Base-by-base conservation (phyloP, 495 filamentous ascomycete genomes). In the Penicillium subrubescens region DNA sequence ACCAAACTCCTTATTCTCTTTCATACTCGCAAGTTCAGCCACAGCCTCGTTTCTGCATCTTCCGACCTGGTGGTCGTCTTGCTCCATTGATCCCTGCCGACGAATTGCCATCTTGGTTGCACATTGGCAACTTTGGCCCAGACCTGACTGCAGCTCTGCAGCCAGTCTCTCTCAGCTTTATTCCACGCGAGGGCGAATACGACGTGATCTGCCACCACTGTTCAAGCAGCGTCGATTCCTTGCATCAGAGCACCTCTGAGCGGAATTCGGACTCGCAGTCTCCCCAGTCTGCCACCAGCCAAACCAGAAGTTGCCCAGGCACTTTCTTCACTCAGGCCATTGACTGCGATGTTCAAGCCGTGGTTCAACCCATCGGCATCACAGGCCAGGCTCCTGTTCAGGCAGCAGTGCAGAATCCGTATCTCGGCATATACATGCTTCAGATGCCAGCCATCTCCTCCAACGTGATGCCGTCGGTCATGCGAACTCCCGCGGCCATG, bases 191-290 rank as follows among this genome's bases (percentile, higher is more conserved):
- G 11, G 77, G 75, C 2, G 77, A 80, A 43, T 81, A 77, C 63
- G 73, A 81, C 19, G 71, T 79, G 23, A 60, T 78, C 29, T 81
- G 79, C 59, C 66, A 65, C n/a, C 58, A 79, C 57, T 81, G 79
- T 48, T 60, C 63, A 1, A 60, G 63, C 53, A 63, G 61, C n/a
- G 57, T 76, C 12, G 75, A 79, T 25, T 68, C 62, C 3, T 31
- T 72, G 1, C 73, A 79, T 37, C 69, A 68, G 19, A 79, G 74
- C 23, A 53, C 69, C 5, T 78, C 75, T 0, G 70, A 78, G 27
- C 59, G 65, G 48, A 66, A 61, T 43, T 66, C 55, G 8, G 63
- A 62, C 27, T 61, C 58, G 52, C 64, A 56, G 31, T 56, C 53
- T n/a, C 53, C 53, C 6, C 53, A 35, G 31, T 48, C 60, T 6